Evolutionary conservation across 202 grass and related monocot genomes (phyloP).

Genomic region (Carex arenaria): DNA sequence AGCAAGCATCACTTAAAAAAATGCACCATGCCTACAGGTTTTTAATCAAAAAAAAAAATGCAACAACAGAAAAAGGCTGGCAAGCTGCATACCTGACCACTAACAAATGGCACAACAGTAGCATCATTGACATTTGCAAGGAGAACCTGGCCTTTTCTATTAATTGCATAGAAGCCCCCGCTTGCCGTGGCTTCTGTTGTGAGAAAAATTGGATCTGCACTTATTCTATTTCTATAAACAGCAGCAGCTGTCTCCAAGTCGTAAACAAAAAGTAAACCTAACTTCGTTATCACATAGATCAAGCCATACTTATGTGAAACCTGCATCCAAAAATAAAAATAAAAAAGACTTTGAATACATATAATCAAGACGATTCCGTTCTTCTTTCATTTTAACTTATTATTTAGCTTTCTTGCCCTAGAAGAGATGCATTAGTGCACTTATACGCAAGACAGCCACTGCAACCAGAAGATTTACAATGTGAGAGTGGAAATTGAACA

Average conservation of each 20-base stretch:
- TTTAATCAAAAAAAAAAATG: constrained; percentile 1
- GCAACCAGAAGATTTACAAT: background rate
- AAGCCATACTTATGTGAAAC: constrained; percentile 90
- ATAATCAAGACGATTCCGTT: background rate
- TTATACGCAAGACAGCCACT: background rate
- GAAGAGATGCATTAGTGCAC: background rate
- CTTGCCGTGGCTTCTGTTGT: constrained; percentile 70
- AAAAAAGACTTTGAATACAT: background rate
- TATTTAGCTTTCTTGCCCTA: background rate
- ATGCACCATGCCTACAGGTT: background rate
- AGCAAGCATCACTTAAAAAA: constrained; percentile 9
- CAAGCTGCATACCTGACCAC: constrained; percentile 54
- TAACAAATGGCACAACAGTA: constrained; percentile 82
- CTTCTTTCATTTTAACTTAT: background rate
- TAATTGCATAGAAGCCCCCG: constrained; percentile 97
- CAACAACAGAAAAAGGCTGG: background rate
- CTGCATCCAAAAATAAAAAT: constrained; percentile 23
- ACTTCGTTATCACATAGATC: constrained; percentile 95
- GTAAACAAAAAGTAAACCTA: constrained; percentile 95
- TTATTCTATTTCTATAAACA: constrained; percentile 83
- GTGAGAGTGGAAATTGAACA: background rate
- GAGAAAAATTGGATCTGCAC: constrained; percentile 94
- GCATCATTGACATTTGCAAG: constrained; percentile 95
- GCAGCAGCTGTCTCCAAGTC: constrained; percentile 76
- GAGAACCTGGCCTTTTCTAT: constrained; percentile 92